These are phyloP conservation scores for Urochloa ruziziensis DNA, from an alignment of 176 grass and related monocot genomes.

Conservation along the genomic window DNA sequence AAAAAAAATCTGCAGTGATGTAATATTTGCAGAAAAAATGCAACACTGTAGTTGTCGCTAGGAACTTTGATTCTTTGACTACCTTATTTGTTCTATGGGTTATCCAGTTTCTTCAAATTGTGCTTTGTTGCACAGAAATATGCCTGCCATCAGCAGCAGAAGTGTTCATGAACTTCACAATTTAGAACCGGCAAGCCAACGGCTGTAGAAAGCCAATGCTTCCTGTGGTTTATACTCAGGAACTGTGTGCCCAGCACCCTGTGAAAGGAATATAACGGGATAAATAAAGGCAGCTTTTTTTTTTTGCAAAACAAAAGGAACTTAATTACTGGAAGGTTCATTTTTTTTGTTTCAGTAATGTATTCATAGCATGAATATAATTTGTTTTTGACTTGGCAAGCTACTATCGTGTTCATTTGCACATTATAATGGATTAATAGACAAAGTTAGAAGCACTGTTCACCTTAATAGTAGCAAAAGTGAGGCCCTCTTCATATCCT, in stretches of 20 bases:
- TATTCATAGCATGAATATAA: background rate
- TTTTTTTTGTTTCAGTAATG: background rate
- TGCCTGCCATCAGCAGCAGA: background rate
- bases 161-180: conserved; percentile 36
- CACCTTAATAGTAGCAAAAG: conserved; percentile 93
- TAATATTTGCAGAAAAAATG: conserved; percentile 27
- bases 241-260: conserved; percentile 91
- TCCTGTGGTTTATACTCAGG: conserved; percentile 92
- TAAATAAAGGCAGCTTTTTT: background rate
- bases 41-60: background rate
- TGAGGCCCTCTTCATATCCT: conserved; percentile 71
- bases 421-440: background rate
- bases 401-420: background rate
- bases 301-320: no score
- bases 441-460: conserved; percentile 1
- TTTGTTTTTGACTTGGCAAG: background rate
- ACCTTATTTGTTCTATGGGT: conserved; percentile 19
- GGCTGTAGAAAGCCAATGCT: conserved; percentile 75
- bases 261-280: background rate
- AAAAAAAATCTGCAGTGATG: background rate
- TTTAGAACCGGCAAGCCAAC: conserved; percentile 58
- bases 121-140: conserved; percentile 19
- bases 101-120: background rate
- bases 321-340: background rate
- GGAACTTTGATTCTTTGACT: conserved; percentile 9